Evolutionary conservation across 2,329 filamentous ascomycete genomes (phyloP), one percentile per base, ranked within the genome.

Genomic region (Alternaria burnsii): DNA sequence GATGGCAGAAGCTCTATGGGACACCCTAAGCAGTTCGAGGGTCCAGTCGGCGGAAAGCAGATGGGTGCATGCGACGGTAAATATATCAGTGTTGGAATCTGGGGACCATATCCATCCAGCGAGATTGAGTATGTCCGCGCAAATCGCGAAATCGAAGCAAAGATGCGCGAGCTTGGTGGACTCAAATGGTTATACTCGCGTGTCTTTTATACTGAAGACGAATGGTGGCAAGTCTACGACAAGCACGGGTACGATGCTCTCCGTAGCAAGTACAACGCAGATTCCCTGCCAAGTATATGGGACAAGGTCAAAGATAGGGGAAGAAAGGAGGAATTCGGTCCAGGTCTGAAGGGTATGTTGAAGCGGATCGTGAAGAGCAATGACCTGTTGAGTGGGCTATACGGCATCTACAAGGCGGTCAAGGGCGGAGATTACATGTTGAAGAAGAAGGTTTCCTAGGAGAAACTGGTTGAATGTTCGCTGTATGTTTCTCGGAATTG

Each of bases 151-250:
- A 83, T 96, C 20, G 93, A 96, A 80, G 79, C 82, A 20, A 90
- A 90, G 72, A 85, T 94, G 4, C 82, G 82, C 48, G 83, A 87
- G 65, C 84, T 95, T 1, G 88, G 89, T 47, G 93, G 92, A 3
- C 87, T 91, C 82, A 96, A 96, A 81, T 95, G 92, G 90, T 82
- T 96, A 12, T 96, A 97, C 77, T 92, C 92, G 3, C 91, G 94
- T 71, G 90, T 91, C 0, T 96, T 93, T 80, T 95, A 95, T 76
- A 84, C 86, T n/a, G 86, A 91, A 72, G 80, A 84, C 0, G 87
- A 91, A 72, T 93, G 91, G 78, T 91, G 89, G 88, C 70, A 79
- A 34, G 81, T 88, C 52, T 91, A 91, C 74, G 82, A 86, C 50
- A 78, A 81, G 43, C 70, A 74, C 20, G 87, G 84, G 84, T 92